Percentiles rank a stretch among this genome's conserved stretches.
Conservation (phyloP, 2,329 filamentous ascomycete genomes). For the Penicillium sp. region DNA sequence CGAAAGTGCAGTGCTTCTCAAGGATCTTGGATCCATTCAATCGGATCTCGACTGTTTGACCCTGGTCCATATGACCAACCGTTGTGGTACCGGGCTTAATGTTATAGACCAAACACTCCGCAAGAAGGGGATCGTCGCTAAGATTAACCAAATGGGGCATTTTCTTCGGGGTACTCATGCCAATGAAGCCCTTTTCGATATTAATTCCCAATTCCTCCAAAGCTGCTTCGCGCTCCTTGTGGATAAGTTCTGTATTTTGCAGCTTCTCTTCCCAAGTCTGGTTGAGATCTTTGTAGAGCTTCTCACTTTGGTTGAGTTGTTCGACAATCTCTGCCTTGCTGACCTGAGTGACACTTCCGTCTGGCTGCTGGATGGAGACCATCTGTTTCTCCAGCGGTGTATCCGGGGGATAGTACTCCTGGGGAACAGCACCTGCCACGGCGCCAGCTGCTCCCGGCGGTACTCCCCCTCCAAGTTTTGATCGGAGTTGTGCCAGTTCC, state of each 20-base stretch:
- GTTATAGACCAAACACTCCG: constrained; percentile 96
- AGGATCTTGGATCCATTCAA: constrained; percentile 92
- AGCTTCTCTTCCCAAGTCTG: constrained; percentile 99
- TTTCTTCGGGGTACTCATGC: constrained; percentile 93
- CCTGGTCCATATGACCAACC: constrained; percentile 89
- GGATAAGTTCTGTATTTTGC: constrained; percentile 90
- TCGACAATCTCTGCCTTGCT: constrained; percentile 98
- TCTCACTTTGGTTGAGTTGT: constrained; percentile 93
- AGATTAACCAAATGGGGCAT: constrained; percentile 99
- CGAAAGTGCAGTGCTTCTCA: constrained; percentile 88
- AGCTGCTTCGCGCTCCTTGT: constrained; percentile 93
- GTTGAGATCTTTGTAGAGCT: constrained; percentile 91
- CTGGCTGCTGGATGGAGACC: constrained; percentile 83
- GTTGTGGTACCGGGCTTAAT: constrained; percentile 92
- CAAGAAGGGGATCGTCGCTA: constrained; percentile 88
- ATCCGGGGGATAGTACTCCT: constrained; percentile 86
- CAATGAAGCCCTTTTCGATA: constrained; percentile 97
- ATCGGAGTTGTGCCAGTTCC: constrained; percentile 78
- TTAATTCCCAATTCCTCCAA: constrained; percentile 96
- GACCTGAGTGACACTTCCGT: constrained; percentile 88
- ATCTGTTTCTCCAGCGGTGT: constrained; percentile 95
- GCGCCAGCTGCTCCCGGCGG: constrained; percentile 46
- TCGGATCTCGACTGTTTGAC: constrained; percentile 80
- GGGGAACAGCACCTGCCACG: constrained; percentile 52
- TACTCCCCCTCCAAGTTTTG: constrained; percentile 70